Percentiles rank a stretch among this genome's conserved stretches.
These are phyloP conservation scores for Dujonia santamariae DNA, from an alignment of 1,139 yeast species.

Conservation along the genomic window DNA sequence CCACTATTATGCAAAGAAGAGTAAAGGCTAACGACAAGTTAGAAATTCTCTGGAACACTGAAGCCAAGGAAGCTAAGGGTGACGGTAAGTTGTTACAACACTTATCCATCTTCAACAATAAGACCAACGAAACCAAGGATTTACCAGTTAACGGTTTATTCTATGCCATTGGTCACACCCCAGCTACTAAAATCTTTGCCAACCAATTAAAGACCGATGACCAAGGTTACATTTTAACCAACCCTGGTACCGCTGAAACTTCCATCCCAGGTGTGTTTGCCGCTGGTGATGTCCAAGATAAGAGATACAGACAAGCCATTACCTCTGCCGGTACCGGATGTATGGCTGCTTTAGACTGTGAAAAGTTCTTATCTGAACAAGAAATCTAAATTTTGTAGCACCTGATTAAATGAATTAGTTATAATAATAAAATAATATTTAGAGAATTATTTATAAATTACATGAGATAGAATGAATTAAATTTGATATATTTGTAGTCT, in stretches of 20 bases:
- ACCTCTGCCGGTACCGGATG: constrained; percentile 99
- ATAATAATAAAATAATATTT: no score
- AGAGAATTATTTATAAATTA: no score
- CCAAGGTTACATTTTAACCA: constrained; percentile 81
- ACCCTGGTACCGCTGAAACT: constrained; percentile 85
- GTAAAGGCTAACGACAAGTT: constrained; percentile 79
- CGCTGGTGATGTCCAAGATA: constrained; percentile 99
- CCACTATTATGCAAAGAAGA: constrained; percentile 95
- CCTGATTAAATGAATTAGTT: no score
- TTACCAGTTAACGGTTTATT: constrained; percentile 86
- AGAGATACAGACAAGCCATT: constrained; percentile 96
- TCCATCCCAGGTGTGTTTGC: constrained; percentile 93
- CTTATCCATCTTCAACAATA: constrained; percentile 63
- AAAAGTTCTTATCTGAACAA: constrained; percentile 72
- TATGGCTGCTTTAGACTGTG: constrained; percentile 98
- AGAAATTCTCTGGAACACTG: constrained; percentile 86
- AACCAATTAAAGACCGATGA: constrained; percentile 83
- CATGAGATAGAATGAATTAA: no score
- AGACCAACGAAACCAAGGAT: constrained; percentile 65
- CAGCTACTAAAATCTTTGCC: constrained; percentile 79
- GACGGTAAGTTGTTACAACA: constrained; percentile 73
- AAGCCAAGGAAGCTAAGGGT: constrained; percentile 86
- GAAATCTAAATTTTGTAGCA: constrained; percentile 42
- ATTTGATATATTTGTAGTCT: no score
- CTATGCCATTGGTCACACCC: constrained; percentile 97